Evolutionary conservation across 192 early-diverging fungal species (phyloP).

Genomic region (Backusella macrospora): DNA sequence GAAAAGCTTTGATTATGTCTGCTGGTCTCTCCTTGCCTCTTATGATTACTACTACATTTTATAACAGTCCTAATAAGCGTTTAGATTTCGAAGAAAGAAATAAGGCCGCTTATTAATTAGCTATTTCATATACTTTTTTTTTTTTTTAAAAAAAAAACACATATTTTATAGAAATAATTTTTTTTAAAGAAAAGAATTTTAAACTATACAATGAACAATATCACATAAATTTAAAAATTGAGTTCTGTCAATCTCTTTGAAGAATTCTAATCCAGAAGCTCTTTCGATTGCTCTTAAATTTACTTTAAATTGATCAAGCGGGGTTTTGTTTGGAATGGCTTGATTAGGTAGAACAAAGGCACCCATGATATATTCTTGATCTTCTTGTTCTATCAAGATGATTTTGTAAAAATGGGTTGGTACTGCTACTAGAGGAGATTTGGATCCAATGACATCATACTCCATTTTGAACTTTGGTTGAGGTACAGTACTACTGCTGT

Average conservation of each 20-base stretch:
- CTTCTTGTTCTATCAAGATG: slow-evolving; percentile 25
- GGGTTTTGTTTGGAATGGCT: slow-evolving; percentile 58
- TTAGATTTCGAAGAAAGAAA: slow-evolving; percentile 36
- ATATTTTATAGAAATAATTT: background rate
- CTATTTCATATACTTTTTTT: background rate
- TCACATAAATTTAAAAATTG: slow-evolving; percentile 22
- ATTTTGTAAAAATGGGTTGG: slow-evolving; percentile 69
- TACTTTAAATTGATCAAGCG: slow-evolving; percentile 65
- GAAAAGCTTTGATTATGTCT: slow-evolving; percentile 28
- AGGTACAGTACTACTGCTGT: background rate
- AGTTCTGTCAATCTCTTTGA: slow-evolving; percentile 30
- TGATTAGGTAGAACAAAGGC: slow-evolving; percentile 87
- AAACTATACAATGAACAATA: slow-evolving; percentile 18
- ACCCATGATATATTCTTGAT: slow-evolving; percentile 49
- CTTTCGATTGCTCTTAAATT: slow-evolving; percentile 72
- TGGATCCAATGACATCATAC: slow-evolving; percentile 27
- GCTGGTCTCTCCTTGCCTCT: slow-evolving; percentile 21
- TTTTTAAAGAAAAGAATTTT: background rate
- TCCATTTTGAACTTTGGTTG: slow-evolving; percentile 25
- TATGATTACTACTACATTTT: slow-evolving; percentile 22
- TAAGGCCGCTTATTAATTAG: slow-evolving; percentile 2
- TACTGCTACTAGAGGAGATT: slow-evolving; percentile 40
- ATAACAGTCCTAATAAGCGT: slow-evolving; percentile 36
- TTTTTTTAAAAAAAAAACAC: background rate
- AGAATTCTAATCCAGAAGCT: slow-evolving; percentile 69